phyloP scores from a whole-genome alignment of 164 flowering plant species.

The Aristolochia californica region DNA sequence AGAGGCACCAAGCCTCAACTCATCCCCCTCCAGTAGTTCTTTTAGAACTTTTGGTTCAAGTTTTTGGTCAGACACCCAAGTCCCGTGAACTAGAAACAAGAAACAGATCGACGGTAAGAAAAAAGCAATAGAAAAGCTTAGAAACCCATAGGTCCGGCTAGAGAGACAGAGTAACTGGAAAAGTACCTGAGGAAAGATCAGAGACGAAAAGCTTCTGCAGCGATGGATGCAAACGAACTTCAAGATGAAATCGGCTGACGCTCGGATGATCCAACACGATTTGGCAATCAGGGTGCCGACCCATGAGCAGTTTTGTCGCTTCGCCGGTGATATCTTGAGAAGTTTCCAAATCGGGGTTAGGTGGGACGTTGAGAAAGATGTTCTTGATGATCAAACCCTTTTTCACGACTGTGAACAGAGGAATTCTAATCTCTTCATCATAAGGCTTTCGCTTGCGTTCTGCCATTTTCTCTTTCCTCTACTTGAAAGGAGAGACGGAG shows the following conservation, averaged over 20 bases:
- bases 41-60: constrained; percentile 41
- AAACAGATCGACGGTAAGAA: neutral
- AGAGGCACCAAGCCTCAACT: constrained; percentile 61
- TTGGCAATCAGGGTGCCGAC: constrained; percentile 88
- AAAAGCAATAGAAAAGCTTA: constrained; percentile 1
- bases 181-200: constrained; percentile 70
- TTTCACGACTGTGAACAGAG: constrained; percentile 74
- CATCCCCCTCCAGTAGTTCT: constrained; percentile 66
- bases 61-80: constrained; percentile 71
- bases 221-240: constrained; percentile 40
- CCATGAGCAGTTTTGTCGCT: constrained; percentile 44
- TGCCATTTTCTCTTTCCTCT: neutral
- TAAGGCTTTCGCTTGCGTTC: neutral
- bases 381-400: constrained; percentile 74
- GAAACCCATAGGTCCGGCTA: neutral
- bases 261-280: constrained; percentile 83
- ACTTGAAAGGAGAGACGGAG: neutral
- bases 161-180: neutral
- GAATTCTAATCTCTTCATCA: constrained; percentile 30
- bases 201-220: constrained; percentile 38
- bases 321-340: constrained; percentile 1
- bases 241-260: constrained; percentile 88
- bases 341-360: constrained; percentile 3
- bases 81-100: constrained; percentile 59
- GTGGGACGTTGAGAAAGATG: constrained; percentile 52